Evolutionary conservation across 768 basidiomycete genomes (phyloP).

Genomic region (Arthromyces matolae): DNA sequence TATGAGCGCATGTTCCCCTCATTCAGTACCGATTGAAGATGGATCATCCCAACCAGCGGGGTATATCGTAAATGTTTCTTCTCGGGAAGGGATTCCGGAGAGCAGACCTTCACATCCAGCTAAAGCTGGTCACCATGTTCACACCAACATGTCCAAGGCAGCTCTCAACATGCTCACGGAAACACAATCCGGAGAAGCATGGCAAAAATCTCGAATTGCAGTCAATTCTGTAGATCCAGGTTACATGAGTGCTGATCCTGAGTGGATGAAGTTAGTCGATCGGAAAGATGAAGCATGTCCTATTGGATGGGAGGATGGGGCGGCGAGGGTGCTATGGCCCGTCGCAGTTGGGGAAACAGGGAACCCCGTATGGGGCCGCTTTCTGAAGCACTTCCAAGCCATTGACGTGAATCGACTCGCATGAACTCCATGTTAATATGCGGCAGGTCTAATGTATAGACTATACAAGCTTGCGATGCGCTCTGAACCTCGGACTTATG

Average conservation of each 20-base stretch:
- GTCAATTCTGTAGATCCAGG: constrained; percentile 35
- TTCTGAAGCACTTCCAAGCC: constrained; percentile 31
- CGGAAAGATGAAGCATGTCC: constrained; percentile 21
- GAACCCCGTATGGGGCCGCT: constrained; percentile 29
- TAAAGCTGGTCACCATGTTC: constrained; percentile 29
- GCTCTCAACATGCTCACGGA: constrained; percentile 36
- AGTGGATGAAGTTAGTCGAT: constrained; percentile 26
- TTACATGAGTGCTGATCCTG: constrained; percentile 34
- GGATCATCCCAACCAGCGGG: constrained; percentile 7
- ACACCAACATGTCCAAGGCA: constrained; percentile 38
- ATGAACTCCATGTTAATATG: too few species aligned
- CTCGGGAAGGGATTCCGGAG: constrained; percentile 34
- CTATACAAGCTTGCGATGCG: background rate
- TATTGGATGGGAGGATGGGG: constrained; percentile 33
- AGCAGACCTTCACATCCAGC: constrained; percentile 17
- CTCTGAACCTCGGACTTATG: too few species aligned
- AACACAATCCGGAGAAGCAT: constrained; percentile 28
- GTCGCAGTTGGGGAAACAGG: constrained; percentile 29
- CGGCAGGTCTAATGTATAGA: too few species aligned
- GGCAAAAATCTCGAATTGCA: constrained; percentile 25
- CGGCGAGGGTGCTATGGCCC: constrained; percentile 30
- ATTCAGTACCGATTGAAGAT: too few species aligned
- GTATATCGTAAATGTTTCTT: constrained; percentile 34
- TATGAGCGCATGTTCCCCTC: constrained; percentile 14
- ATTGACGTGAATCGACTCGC: too few species aligned